Evolutionary conservation across 1,139 yeast species (phyloP), one percentile per base, ranked within the genome.

Genomic region (Yamadazyma trypodendri): DNA sequence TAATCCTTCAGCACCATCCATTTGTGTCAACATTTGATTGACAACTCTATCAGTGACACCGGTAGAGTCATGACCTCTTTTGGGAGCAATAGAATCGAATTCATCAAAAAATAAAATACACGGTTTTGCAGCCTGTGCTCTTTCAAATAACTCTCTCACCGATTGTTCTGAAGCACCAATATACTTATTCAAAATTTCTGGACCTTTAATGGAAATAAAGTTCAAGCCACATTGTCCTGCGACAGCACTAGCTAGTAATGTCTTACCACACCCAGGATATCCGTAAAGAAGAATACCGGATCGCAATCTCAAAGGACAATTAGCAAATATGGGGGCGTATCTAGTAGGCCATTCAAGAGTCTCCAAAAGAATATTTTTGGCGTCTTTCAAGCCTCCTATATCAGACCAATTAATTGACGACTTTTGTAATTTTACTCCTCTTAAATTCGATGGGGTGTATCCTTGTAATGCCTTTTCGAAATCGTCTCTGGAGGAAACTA

Each of bases 1-100:
- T 25, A 90, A 68, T 0, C 97, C 97, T 60, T 92, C 98, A 1
- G 97, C 97, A 65, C 99, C 99, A 62, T 92, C 99, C 96, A 92
- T 89, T 58, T 94, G 97, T 0, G 98, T 92, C 54, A 92, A 76
- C 81, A 92, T 79, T 58, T 92, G 98, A 61, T 94, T 94, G 28
- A 92, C 98, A 29, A 92, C 97, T 54, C 98, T 76, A 58, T 92
- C 98, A 1, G 98, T 92, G 4, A 92, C 98, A 43, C 97, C 98
- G 0, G 98, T 90, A 2, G 96, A 86, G 55, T 92, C 98, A 55
- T 90, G 97, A 1, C 98, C 98, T 70, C 98, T 81, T 60, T 90
- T 90, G 1, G 98, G 97, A 0, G 97, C 97, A 54, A 92, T 88
- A 0, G 97, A 88, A 51, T 92, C 98, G 59, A 92, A 89, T 57